Conservation (phyloP, 257 asterid genomes). For the Solanum peruvianum region DNA sequence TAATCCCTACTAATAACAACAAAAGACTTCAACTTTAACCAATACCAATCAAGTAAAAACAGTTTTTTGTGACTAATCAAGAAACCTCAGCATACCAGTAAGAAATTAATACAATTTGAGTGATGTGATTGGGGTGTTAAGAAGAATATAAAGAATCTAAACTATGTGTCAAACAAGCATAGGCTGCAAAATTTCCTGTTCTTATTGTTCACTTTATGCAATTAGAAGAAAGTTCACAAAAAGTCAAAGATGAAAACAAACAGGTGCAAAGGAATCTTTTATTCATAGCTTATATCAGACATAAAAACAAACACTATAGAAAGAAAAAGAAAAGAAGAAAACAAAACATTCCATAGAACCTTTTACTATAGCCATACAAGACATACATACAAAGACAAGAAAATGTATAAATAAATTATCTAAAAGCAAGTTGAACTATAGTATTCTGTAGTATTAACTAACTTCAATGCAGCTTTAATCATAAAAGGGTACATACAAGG, state of each 20-base stretch:
- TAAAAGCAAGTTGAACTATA: neutral
- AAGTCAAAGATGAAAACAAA: neutral
- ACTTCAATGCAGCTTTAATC: neutral
- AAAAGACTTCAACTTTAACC: neutral
- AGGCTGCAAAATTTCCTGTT: neutral
- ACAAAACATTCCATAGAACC: neutral
- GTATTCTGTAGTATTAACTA: neutral
- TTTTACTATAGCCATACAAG: neutral
- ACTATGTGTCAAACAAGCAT: neutral
- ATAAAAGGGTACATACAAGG: neutral
- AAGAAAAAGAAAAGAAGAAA: neutral
- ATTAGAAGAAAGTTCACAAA: neutral
- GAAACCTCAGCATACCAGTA: neutral
- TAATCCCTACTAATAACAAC: neutral
- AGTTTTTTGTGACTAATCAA: neutral
- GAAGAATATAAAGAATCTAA: neutral
- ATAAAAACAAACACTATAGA: neutral
- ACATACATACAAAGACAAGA: neutral
- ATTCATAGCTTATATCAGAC: neutral
- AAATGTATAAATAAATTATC: neutral
- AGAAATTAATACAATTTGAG: neutral
- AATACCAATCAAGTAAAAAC: neutral
- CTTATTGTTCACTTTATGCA: neutral
- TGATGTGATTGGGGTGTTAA: neutral
- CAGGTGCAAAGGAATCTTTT: neutral